Conservation (phyloP, 148 eudicot genomes). For the Heliosperma pusillum region DNA sequence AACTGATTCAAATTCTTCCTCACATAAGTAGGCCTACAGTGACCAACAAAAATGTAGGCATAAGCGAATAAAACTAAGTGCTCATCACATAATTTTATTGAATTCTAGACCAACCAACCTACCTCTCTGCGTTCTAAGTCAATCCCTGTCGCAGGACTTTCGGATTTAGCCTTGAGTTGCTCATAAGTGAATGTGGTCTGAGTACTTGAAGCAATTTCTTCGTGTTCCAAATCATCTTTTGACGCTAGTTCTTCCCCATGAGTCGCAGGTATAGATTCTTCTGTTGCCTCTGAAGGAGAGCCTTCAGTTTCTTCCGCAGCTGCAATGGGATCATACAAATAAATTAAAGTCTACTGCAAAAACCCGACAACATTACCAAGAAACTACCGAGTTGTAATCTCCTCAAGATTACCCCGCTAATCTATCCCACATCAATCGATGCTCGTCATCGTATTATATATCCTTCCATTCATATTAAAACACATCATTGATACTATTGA, state of each 20-base stretch:
- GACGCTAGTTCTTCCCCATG: conserved; percentile 46
- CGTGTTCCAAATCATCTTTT: conserved; percentile 49
- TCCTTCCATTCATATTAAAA: neutral
- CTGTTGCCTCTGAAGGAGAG: conserved; percentile 35
- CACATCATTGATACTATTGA: no score
- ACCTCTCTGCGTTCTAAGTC: conserved; percentile 80
- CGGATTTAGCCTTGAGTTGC: conserved; percentile 71
- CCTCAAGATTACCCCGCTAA: no score
- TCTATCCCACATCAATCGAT: no score
- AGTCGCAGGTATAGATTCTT: conserved; percentile 35
- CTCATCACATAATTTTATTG: neutral
- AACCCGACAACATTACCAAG: no score
- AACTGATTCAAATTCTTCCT: conserved; percentile 69
- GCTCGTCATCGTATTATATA: neutral
- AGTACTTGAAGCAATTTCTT: conserved; percentile 50
- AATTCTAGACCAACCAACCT: conserved; percentile 51
- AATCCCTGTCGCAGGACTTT: conserved; percentile 82
- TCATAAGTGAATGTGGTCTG: conserved; percentile 71
- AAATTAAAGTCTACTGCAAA: no score
- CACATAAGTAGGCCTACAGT: conserved; percentile 77
- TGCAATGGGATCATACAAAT: conserved; percentile 26
- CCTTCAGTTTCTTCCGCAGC: conserved; percentile 40
- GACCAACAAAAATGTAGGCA: conserved; percentile 1
- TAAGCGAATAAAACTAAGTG: neutral
- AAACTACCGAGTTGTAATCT: no score